These are phyloP conservation scores for Chlamydomonas asymmetrica DNA, from an alignment of 139 green algal genomes.

Conservation along the genomic window DNA sequence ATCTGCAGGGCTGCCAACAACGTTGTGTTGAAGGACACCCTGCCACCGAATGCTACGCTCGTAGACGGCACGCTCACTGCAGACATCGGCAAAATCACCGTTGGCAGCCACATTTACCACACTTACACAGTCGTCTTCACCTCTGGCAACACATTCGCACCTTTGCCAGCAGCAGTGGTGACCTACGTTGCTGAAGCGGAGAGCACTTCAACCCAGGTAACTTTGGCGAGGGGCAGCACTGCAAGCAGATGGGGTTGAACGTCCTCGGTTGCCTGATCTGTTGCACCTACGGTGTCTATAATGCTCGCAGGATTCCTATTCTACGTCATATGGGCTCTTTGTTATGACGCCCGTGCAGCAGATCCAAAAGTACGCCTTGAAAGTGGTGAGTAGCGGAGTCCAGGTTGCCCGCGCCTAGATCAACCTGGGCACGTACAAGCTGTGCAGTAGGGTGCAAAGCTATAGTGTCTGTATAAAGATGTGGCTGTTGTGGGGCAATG, in stretches of 20 bases:
- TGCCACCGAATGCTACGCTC: slow-evolving; percentile 24
- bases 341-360: slow-evolving; percentile 52
- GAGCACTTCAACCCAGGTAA: too few species aligned
- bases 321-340: slow-evolving; percentile 26
- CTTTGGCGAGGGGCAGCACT: too few species aligned
- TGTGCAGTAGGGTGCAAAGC: too few species aligned
- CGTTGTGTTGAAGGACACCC: slow-evolving; percentile 30
- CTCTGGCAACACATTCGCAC: slow-evolving; percentile 15
- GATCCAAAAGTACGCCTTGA: slow-evolving; percentile 39
- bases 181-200: slow-evolving; percentile 40
- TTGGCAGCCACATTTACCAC: slow-evolving; percentile 34
- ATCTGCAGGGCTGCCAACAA: slow-evolving; percentile 33
- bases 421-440: too few species aligned
- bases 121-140: slow-evolving; percentile 38
- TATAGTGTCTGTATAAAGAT: too few species aligned
- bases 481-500: too few species aligned
- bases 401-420: too few species aligned
- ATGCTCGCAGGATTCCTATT: slow-evolving; percentile 17
- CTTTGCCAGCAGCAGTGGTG: slow-evolving; percentile 25
- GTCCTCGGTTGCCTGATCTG: too few species aligned
- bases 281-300: background rate
- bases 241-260: too few species aligned
- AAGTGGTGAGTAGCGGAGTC: slow-evolving; percentile 40
- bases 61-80: slow-evolving; percentile 22
- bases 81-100: slow-evolving; percentile 26